Base-by-base conservation (phyloP, 805 yeast genomes). In the Yarrowia hollandica region DNA sequence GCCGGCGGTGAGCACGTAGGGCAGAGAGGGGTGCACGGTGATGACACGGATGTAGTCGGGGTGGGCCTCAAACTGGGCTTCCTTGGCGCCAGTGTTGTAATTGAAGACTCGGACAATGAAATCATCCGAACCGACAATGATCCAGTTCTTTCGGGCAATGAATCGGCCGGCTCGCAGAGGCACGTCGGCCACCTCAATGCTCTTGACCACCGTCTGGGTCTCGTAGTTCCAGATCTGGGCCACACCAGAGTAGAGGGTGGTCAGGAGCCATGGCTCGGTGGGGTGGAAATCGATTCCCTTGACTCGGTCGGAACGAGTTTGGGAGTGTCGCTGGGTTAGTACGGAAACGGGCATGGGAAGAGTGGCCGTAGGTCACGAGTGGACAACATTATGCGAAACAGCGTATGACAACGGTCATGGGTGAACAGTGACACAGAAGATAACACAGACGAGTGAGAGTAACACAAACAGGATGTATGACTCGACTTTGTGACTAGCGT, bases 231-330 rank as follows among this genome's bases (percentile, higher is more conserved):
- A 90, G 70, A 92, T 89, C 74, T 91, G 97, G 59, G 90, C 83
- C 71, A 81, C 82, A 65, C 96, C 99, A 54, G 91, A 87, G 74
- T 88, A 90, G 61, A 89, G 78, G n/a, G 97, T 90, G 58, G 92
- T 85, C 68, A 90, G 78, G 56, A 55, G 84, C 98, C 98, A 92
- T 58, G 99, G 98, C 73, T 94, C 99, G 18, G 91, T 79, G 21
- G 99, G 99, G 72, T 94, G 99, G 79, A 94, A 88, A 74, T 94
- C 99, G 69, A 94, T 86, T 52, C 97, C 97, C 74, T 94, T 94
- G 71, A 94, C 97, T 72, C 99, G 85, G 72, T 91, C 97, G 35
- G 97, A 86, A 68, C 97, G 88, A 63, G 94, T 83, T 65, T 90
- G 86, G 74, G 91, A 88, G 67, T 85, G 85, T 77, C 88, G 89